Conservation (phyloP, 2,329 filamentous ascomycete species). For the Bertia moriformis region DNA sequence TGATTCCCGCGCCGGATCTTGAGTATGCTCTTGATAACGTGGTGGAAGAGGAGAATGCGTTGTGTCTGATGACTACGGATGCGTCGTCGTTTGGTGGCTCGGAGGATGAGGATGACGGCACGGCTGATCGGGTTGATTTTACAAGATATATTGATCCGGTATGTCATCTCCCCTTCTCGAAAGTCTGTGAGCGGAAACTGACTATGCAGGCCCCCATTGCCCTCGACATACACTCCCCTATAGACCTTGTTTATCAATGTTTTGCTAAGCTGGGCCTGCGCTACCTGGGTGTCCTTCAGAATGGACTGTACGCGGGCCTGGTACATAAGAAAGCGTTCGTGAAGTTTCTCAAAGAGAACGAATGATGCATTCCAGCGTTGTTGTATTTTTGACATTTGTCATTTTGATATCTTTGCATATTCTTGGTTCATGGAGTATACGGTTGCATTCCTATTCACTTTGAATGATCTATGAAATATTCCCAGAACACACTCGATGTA, state of each 20-base stretch:
- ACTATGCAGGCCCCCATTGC: conserved; percentile 37
- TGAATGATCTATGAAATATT: background rate
- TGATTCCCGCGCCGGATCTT: conserved; percentile 54
- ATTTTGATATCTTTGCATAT: background rate
- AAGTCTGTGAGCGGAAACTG: conserved; percentile 3
- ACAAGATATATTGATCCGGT: conserved; percentile 50
- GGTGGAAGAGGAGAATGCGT: conserved; percentile 31
- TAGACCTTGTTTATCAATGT: conserved; percentile 56
- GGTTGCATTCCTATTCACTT: background rate
- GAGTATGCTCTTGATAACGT: conserved; percentile 53
- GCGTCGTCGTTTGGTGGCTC: conserved; percentile 18
- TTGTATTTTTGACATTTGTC: background rate
- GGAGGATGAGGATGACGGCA: conserved; percentile 24
- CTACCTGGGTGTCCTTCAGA: conserved; percentile 48
- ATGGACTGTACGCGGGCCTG: conserved; percentile 50
- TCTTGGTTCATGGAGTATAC: too few species aligned
- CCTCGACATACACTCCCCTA: conserved; percentile 48
- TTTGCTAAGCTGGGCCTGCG: conserved; percentile 54
- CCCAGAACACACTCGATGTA: too few species aligned
- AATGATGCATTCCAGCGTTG: conserved; percentile 6
- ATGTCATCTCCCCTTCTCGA: conserved; percentile 6
- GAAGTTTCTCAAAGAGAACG: conserved; percentile 38
- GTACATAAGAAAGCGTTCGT: conserved; percentile 60
- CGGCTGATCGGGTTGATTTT: conserved; percentile 35
- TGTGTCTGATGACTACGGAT: conserved; percentile 45